These are phyloP conservation scores for Cadophora gregata DNA, from an alignment of 2,329 filamentous ascomycete genomes.

Conservation along the genomic window DNA sequence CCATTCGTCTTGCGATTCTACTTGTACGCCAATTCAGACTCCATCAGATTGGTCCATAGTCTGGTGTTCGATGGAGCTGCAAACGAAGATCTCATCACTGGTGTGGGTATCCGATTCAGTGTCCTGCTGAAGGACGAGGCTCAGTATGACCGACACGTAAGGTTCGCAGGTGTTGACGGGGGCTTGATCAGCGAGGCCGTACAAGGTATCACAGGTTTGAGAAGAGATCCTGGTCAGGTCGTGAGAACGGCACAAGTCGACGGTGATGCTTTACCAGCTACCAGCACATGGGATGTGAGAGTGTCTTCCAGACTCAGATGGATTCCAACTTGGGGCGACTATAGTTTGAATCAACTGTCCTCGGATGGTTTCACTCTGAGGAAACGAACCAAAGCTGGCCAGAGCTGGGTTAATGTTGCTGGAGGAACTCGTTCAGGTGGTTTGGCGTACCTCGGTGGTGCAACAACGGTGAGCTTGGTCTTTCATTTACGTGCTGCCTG, in stretches of 20 bases:
- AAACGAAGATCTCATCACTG: conserved; percentile 57
- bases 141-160: conserved; percentile 63
- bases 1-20: conserved; percentile 64
- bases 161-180: conserved; percentile 60
- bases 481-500: no score
- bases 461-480: conserved; percentile 36
- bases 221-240: conserved; percentile 57
- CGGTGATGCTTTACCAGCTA: conserved; percentile 52
- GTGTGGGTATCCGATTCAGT: conserved; percentile 60
- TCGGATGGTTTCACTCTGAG: conserved; percentile 65
- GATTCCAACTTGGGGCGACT: conserved; percentile 65
- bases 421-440: conserved; percentile 62
- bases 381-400: conserved; percentile 63
- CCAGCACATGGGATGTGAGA: conserved; percentile 53
- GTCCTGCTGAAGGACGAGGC: conserved; percentile 59
- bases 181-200: conserved; percentile 64
- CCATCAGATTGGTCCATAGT: conserved; percentile 60
- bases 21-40: conserved; percentile 61
- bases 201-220: conserved; percentile 63
- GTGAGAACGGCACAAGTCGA: conserved; percentile 58
- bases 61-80: conserved; percentile 60
- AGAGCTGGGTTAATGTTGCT: conserved; percentile 63
- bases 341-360: conserved; percentile 61
- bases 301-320: conserved; percentile 56
- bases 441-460: conserved; percentile 63